Percentiles rank a stretch among this genome's conserved stretches.
phyloP scores from a whole-genome alignment of 805 yeast species.

The Schwanniomyces polymorphus region DNA sequence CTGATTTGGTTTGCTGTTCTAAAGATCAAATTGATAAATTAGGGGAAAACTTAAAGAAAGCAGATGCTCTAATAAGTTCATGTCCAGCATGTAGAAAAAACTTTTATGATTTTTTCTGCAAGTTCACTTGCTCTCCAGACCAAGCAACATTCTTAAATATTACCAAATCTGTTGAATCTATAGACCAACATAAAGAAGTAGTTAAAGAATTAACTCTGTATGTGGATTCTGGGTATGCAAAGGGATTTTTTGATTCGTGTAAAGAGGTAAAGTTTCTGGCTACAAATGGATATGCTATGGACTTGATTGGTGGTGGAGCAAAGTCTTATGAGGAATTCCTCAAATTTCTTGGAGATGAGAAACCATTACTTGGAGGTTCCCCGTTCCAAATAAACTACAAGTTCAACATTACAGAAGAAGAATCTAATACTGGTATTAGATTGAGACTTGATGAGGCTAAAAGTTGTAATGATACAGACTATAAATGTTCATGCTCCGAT shows the following conservation, averaged over 20 bases:
- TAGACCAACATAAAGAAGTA: conserved; percentile 51
- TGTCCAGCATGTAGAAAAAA: conserved; percentile 92
- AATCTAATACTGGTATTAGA: conserved; percentile 13
- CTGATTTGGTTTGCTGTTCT: conserved; percentile 67
- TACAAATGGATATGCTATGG: conserved; percentile 96
- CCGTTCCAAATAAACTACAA: conserved; percentile 88
- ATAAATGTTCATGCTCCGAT: conserved; percentile 87
- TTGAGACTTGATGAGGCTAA: conserved; percentile 30
- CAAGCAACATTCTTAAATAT: conserved; percentile 77
- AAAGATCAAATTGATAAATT: conserved; percentile 57
- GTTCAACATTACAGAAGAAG: conserved; percentile 35
- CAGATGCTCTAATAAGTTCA: conserved; percentile 42
- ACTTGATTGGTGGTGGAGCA: conserved; percentile 97
- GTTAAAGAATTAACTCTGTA: conserved; percentile 72
- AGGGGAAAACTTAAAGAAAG: conserved; percentile 47
- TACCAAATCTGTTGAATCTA: conserved; percentile 49
- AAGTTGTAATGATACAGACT: conserved; percentile 64
- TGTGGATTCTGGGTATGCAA: conserved; percentile 61
- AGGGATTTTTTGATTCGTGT: conserved; percentile 76
- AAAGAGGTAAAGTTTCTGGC: conserved; percentile 88
- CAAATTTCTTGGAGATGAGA: conserved; percentile 91
- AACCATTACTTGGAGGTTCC: conserved; percentile 91
- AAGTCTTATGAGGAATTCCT: conserved; percentile 66
- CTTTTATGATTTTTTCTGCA: conserved; percentile 80
- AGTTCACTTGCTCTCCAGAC: conserved; percentile 85